Conservation (phyloP, 805 yeast species). For the Blastobotrys chiropterorum region DNA sequence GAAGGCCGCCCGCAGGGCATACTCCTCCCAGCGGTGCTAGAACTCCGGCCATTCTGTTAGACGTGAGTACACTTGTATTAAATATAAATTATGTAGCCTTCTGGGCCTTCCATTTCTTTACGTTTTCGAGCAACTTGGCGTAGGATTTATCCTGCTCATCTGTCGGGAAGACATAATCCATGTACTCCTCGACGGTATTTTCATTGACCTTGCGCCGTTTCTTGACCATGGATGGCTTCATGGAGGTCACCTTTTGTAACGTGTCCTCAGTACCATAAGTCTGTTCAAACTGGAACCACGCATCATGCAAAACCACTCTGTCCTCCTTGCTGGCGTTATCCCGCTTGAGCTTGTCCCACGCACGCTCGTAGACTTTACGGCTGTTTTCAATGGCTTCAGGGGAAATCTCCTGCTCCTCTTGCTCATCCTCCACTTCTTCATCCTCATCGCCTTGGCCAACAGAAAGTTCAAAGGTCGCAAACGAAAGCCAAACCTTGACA, state of each 20-base stretch:
- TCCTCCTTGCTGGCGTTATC: constrained; percentile 28
- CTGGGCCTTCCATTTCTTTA: constrained; percentile 42
- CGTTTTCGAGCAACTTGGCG: constrained; percentile 39
- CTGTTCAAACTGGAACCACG: constrained; percentile 59
- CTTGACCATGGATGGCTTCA: constrained; percentile 51
- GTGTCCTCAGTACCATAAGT: constrained; percentile 48
- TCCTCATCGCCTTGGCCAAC: constrained; percentile 32
- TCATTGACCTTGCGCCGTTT: constrained; percentile 37
- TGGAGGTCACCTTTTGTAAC: constrained; percentile 33
- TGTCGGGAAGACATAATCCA: constrained; percentile 64
- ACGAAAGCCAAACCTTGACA: constrained; percentile 51
- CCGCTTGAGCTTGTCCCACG: constrained; percentile 40
- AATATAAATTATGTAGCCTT: constrained; percentile 6
- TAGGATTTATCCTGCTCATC: constrained; percentile 35
- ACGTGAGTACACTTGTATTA: too few relatives aligned
- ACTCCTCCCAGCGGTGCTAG: too few relatives aligned
- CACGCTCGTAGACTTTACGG: constrained; percentile 52
- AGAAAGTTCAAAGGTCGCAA: constrained; percentile 65
- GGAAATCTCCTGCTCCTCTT: constrained; percentile 41
- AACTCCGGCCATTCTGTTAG: too few relatives aligned
- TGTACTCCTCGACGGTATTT: constrained; percentile 47
- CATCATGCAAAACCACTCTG: constrained; percentile 50
- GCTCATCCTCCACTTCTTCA: constrained; percentile 38
- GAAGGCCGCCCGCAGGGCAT: too few relatives aligned
- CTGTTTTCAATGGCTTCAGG: constrained; percentile 47